Evolutionary conservation across 352 stramenopile species (phyloP).

Genomic region (Elongisporangium prolatum): DNA sequence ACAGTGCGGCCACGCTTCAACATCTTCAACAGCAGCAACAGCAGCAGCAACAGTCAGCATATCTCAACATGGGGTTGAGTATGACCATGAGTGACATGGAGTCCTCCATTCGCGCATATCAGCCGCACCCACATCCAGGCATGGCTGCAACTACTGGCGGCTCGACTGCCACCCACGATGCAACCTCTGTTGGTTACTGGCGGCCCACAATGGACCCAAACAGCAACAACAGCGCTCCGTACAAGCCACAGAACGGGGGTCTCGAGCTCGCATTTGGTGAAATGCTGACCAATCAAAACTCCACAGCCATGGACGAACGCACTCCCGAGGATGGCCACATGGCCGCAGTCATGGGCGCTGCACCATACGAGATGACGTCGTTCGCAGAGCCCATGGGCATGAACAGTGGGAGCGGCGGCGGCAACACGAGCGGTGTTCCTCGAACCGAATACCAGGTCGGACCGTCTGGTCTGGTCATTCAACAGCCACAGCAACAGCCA

Average conservation of each 20-base stretch:
- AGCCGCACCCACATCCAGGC: conserved; percentile 3
- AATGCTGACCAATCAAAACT: conserved; percentile 19
- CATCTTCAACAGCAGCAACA: conserved; percentile 6
- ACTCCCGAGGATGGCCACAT: conserved; percentile 9
- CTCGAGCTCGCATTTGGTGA: conserved; percentile 39
- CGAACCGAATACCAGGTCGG: not conserved
- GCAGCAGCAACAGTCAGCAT: conserved; percentile 14
- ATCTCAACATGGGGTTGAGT: conserved; percentile 13
- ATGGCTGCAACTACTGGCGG: conserved; percentile 8
- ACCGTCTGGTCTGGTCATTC: not conserved
- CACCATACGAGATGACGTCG: conserved; percentile 29
- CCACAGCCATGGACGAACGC: not conserved
- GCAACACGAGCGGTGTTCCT: not conserved
- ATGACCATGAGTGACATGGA: conserved; percentile 27
- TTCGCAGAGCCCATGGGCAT: conserved; percentile 23
- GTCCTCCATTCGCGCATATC: conserved; percentile 19
- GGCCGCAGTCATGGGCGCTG: conserved; percentile 22
- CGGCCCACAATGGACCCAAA: conserved; percentile 9
- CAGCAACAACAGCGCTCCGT: conserved; percentile 13
- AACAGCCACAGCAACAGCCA: conserved; percentile 3
- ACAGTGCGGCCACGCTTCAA: not conserved
- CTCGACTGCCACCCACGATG: conserved; percentile 8
- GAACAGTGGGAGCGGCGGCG: conserved; percentile 1
- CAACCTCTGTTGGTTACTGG: conserved; percentile 17
- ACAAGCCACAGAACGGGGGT: conserved; percentile 2